Conservation (phyloP, 2,329 filamentous ascomycete genomes). For the Colletotrichum truncatum region DNA sequence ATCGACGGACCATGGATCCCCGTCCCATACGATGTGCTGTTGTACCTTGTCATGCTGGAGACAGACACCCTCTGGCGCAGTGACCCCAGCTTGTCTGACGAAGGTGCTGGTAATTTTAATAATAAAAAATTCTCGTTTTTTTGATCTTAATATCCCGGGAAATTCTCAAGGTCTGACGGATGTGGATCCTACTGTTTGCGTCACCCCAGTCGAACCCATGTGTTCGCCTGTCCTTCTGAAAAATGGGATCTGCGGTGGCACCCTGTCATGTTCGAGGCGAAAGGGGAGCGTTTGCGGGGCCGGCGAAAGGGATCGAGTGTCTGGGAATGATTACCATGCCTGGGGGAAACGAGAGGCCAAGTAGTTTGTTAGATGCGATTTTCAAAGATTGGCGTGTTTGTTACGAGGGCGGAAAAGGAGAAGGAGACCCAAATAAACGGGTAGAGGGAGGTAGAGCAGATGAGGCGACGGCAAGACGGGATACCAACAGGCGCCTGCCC, state of each 20-base stretch:
- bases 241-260: conserved; percentile 31
- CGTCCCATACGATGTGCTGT: background rate
- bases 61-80: background rate
- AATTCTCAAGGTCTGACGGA: conserved; percentile 16
- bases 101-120: conserved; percentile 17
- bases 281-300: conserved; percentile 19
- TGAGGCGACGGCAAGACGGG: background rate
- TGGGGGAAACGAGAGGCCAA: conserved; percentile 9
- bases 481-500: background rate
- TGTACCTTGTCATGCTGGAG: background rate
- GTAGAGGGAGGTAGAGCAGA: background rate
- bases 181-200: conserved; percentile 19
- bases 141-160: conserved; percentile 24
- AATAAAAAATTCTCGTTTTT: conserved; percentile 27
- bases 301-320: conserved; percentile 11
- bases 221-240: conserved; percentile 31
- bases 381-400: conserved; percentile 2
- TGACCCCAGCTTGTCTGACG: background rate
- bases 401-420: background rate
- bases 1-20: background rate
- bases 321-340: conserved; percentile 25
- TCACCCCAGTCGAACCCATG: conserved; percentile 18
- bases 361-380: background rate
- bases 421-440: background rate
- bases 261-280: conserved; percentile 17